phyloP scores from a whole-genome alignment of 306 rosid genomes.

The Prunus dulcis region DNA sequence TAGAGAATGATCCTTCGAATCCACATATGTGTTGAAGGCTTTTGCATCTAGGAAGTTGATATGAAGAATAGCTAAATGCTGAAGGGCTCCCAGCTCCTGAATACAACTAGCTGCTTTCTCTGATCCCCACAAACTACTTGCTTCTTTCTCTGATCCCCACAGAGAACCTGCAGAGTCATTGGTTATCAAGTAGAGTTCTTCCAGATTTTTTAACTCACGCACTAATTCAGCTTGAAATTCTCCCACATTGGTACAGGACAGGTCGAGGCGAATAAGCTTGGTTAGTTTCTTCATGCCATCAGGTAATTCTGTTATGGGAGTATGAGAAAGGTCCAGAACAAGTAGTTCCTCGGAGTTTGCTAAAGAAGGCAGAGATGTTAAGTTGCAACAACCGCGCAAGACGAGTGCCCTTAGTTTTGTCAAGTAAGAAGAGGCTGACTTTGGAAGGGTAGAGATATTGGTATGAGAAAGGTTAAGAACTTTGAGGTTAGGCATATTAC shows the following conservation, averaged over 20 bases:
- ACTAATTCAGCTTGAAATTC: not conserved
- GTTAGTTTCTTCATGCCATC: not conserved
- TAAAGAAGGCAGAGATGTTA: not conserved
- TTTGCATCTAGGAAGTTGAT: not conserved
- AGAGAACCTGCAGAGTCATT: not conserved
- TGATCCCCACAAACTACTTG: not conserved
- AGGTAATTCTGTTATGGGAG: not conserved
- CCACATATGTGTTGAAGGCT: not conserved
- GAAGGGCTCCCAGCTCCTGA: not conserved
- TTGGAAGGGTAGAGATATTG: not conserved
- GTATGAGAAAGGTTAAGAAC: not conserved
- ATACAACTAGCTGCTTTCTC: not conserved
- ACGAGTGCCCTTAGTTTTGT: not conserved
- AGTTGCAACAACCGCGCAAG: not conserved
- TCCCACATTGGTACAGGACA: not conserved
- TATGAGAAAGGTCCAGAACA: not conserved
- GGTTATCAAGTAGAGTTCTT: not conserved
- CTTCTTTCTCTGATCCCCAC: not conserved
- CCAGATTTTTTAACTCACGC: not conserved
- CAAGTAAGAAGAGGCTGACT: not conserved
- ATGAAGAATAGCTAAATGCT: not conserved
- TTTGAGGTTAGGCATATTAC: not conserved
- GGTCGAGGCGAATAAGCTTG: not conserved
- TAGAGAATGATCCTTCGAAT: not conserved
- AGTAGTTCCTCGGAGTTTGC: not conserved